These are phyloP conservation scores for Tirmania nivea DNA, from an alignment of 495 filamentous ascomycete genomes.

Conservation along the genomic window DNA sequence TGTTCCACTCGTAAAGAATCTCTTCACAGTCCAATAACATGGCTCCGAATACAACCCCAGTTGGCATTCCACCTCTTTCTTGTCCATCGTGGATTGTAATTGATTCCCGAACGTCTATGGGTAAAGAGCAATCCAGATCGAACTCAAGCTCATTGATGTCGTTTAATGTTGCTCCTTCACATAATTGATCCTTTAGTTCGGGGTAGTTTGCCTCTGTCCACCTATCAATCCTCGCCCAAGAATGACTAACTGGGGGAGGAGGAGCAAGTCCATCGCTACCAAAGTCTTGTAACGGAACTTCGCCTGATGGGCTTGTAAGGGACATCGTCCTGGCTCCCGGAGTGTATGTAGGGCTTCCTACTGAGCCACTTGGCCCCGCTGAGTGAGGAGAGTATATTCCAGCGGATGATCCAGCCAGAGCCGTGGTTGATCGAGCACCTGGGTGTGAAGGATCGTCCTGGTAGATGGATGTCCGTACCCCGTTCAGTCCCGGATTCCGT, in stretches of 20 bases:
- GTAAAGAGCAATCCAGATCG: conserved; percentile 82
- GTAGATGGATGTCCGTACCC: conserved; percentile 56
- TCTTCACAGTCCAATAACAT: conserved; percentile 98
- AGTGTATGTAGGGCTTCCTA: conserved; percentile 49
- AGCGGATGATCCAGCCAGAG: conserved; percentile 24
- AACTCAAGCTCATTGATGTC: conserved; percentile 95
- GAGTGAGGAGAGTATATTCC: conserved; percentile 21
- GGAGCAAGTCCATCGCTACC: conserved; percentile 65
- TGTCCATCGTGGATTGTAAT: conserved; percentile 83
- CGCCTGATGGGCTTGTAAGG: conserved; percentile 44
- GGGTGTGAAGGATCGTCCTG: conserved; percentile 45
- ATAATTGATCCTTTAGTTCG: conserved; percentile 79
- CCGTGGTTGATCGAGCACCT: conserved; percentile 33
- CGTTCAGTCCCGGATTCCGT: conserved; percentile 46
- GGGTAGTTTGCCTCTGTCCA: conserved; percentile 93
- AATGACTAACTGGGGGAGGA: conserved; percentile 65
- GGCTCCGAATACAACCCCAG: conserved; percentile 73
- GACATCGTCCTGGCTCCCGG: conserved; percentile 65
- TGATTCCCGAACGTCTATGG: conserved; percentile 83
- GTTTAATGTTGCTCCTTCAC: conserved; percentile 76
- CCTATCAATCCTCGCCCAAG: conserved; percentile 78
- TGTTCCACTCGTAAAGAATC: conserved; percentile 92
- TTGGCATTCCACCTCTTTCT: conserved; percentile 76
- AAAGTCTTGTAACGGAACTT: conserved; percentile 96
- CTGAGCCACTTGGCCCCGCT: conserved; percentile 30